A percentile compares a stretch with the other conserved stretches of the same genome.
These are phyloP conservation scores for Ascochyta clinopodiicola DNA, from an alignment of 2,329 filamentous ascomycete genomes.

Conservation along the genomic window DNA sequence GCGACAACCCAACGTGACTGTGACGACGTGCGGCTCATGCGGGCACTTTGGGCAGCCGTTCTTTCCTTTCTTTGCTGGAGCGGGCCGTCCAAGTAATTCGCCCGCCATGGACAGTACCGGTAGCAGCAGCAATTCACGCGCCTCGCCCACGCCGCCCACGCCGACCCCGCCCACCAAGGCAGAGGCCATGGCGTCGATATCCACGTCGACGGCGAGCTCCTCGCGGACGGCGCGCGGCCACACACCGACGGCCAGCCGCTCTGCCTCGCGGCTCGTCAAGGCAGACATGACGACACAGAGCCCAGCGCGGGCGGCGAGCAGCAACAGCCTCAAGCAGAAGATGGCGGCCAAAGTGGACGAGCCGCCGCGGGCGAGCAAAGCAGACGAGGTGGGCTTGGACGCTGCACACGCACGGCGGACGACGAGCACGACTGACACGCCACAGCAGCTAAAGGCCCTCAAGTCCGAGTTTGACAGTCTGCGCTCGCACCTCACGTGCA, in stretches of 20 bases:
- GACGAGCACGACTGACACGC: slow-evolving; percentile 30
- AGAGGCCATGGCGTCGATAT: slow-evolving; percentile 34
- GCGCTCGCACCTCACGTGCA: slow-evolving; percentile 67
- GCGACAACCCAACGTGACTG: slow-evolving; percentile 20
- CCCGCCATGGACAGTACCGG: slow-evolving; percentile 34
- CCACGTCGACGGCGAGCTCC: background rate
- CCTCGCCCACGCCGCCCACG: slow-evolving; percentile 42
- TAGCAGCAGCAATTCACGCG: slow-evolving; percentile 18
- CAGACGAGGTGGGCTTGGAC: slow-evolving; percentile 43
- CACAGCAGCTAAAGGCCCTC: slow-evolving; percentile 49
- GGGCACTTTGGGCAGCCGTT: slow-evolving; percentile 24
- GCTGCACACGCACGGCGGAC: slow-evolving; percentile 5
- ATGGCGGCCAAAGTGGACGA: slow-evolving; percentile 45
- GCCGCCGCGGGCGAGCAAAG: slow-evolving; percentile 36
- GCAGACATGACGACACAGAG: slow-evolving; percentile 25
- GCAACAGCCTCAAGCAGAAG: slow-evolving; percentile 50
- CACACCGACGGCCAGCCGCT: slow-evolving; percentile 37
- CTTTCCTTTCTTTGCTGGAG: slow-evolving; percentile 19
- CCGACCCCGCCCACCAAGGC: slow-evolving; percentile 40
- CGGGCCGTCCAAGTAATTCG: slow-evolving; percentile 20
- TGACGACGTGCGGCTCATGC: slow-evolving; percentile 27
- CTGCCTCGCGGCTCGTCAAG: slow-evolving; percentile 39
- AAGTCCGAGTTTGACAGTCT: slow-evolving; percentile 65
- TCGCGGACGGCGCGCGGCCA: slow-evolving; percentile 32
- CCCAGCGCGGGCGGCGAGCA: slow-evolving; percentile 43